Percentiles rank a stretch among this genome's conserved stretches.
These are phyloP conservation scores for Aspergillus quadricinctus DNA, from an alignment of 2,329 filamentous ascomycete species.

Conservation along the genomic window DNA sequence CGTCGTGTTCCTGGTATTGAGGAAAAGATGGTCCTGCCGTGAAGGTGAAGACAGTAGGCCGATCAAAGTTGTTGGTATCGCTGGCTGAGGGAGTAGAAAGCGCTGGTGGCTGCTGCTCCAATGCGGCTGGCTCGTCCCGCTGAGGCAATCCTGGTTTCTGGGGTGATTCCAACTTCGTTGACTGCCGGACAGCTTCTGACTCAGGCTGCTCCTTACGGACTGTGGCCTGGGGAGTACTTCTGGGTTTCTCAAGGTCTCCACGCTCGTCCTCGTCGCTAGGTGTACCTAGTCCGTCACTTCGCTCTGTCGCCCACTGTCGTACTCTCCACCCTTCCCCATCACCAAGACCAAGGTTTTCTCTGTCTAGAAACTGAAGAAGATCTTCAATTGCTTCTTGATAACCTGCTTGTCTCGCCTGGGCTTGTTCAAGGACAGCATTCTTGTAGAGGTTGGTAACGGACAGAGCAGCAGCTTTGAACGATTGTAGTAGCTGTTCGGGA, in stretches of 20 bases:
- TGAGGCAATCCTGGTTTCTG: conserved; percentile 24
- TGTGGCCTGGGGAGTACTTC: conserved; percentile 33
- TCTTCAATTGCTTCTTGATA: conserved; percentile 95
- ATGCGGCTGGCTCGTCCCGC: conserved; percentile 21
- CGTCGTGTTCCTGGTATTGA: conserved; percentile 33
- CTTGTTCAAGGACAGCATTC: conserved; percentile 73
- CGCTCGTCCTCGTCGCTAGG: conserved; percentile 45
- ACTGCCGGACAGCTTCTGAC: conserved; percentile 22
- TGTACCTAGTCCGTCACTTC: conserved; percentile 40
- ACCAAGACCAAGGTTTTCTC: conserved; percentile 69
- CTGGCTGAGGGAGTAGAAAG: conserved; percentile 16
- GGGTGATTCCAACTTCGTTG: conserved; percentile 27
- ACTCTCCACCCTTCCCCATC: conserved; percentile 73
- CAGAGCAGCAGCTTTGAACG: conserved; percentile 87
- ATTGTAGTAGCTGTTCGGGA: conserved; percentile 64
- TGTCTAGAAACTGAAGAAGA: conserved; percentile 78
- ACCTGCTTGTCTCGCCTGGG: conserved; percentile 70
- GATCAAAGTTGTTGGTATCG: conserved; percentile 22
- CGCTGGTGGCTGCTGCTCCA: conserved; percentile 13
- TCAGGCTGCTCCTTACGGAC: conserved; percentile 31
- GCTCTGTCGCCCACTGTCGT: conserved; percentile 55
- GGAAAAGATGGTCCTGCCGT: conserved; percentile 39
- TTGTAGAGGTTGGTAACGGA: conserved; percentile 97
- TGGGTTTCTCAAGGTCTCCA: conserved; percentile 34
- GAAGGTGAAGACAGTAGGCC: conserved; percentile 41